Conservation (phyloP, 129 eudicot species). For the Heracleum sosnowskyi region DNA sequence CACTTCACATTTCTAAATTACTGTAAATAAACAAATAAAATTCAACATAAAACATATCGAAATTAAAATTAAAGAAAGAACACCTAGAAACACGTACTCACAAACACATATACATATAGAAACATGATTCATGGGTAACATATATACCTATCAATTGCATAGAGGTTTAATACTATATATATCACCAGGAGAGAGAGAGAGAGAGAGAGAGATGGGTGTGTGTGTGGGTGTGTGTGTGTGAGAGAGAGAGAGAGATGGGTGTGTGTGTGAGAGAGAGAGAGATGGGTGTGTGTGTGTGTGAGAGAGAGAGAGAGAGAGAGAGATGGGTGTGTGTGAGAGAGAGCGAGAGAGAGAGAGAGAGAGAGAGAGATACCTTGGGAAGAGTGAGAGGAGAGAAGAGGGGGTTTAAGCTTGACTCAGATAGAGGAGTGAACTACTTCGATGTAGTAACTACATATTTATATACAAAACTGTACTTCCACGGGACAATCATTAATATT, state of each 20-base stretch:
- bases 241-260: too few relatives aligned
- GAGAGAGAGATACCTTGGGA: background rate
- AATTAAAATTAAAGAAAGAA: background rate
- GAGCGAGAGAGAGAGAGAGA: background rate
- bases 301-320: too few relatives aligned
- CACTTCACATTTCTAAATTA: background rate
- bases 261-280: background rate
- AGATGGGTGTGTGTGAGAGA: too few relatives aligned
- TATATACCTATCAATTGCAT: background rate
- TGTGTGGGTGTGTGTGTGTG: too few relatives aligned
- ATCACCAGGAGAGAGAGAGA: background rate
- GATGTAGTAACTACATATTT: background rate
- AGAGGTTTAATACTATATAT: background rate
- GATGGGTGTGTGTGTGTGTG: too few relatives aligned
- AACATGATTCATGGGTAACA: background rate
- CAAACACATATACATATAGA: too few relatives aligned
- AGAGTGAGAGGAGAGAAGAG: background rate
- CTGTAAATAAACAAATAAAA: background rate
- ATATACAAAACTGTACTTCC: background rate
- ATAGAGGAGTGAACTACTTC: background rate
- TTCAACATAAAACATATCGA: background rate
- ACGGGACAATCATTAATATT: too few relatives aligned
- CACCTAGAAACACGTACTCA: too few relatives aligned
- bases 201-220: too few relatives aligned
- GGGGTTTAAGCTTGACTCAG: conserved; percentile 1